Base-by-base conservation (phyloP, 768 basidiomycete genomes). In the Cantharellus anzutake region DNA sequence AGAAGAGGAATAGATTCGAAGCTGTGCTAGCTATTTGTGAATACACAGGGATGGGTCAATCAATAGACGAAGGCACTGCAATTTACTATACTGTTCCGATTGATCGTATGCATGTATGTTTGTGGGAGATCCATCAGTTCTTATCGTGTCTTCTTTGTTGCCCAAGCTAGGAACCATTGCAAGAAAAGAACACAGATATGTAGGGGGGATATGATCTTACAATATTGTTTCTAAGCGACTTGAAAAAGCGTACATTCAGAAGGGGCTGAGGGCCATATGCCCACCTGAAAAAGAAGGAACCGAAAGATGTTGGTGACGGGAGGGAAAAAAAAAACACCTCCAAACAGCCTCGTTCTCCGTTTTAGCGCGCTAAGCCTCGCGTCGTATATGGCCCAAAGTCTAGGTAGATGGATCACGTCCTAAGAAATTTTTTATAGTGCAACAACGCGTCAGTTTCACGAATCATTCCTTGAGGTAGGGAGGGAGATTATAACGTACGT, bases 281-380 rank as follows among this genome's bases (percentile, higher is more conserved):
- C 44, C 44, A 48, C 29, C 44, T 48, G 29, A 29, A 11, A 29
- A 11, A 29, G 29, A 29, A 29, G 44, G 11, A 29, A 29, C 35
- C 44, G 4, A 51, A 57, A 59, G 41, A 56, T 61, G 41, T 62
- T 61, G 11, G 42, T 42, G 3, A 37, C 61, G 34, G 60, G 61
- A 5, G 50, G n/a, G 3, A 60, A 38, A 20, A 60, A 41, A 20
- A 61, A 60, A 14, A 62, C 38, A 29, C 11, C 61, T 50, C 53
- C 61, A 62, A 42, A 20, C 5, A 20, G 57, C 60, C 56, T 62
- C 61, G 37, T 62, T 56, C 29, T 62, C 61, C 37, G 59, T 52
- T 41, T 62, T 62, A 5, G 5, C 52, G 41, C 61, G 61, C 61
- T 60, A 62, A 62, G 38, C 39, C 50, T 56, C 29, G 4, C 35